Evolutionary conservation across 306 rosid genomes (phyloP).

Genomic region (Cyamopsis tetragonoloba): DNA sequence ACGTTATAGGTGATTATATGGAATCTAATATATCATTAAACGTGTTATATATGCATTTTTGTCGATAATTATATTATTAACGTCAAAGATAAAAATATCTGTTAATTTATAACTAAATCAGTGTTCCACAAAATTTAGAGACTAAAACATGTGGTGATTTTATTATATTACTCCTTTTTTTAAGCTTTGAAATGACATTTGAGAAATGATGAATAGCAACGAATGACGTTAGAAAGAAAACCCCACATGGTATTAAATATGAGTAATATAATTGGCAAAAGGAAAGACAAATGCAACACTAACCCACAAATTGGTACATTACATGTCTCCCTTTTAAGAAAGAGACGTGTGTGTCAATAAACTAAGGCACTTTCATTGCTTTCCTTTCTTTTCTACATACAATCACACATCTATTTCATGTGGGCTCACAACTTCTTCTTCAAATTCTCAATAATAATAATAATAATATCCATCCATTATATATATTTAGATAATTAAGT

Average conservation of each 20-base stretch:
- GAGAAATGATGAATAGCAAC: slow-evolving; percentile 23
- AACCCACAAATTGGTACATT: slow-evolving; percentile 32
- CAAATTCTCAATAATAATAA: no score
- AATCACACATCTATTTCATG: slow-evolving; percentile 66
- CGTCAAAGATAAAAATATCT: no score
- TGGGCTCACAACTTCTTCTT: slow-evolving; percentile 36
- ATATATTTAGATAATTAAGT: slow-evolving; percentile 29
- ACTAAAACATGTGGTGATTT: no score
- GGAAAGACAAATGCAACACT: slow-evolving; percentile 43
- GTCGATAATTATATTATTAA: no score
- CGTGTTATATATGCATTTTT: no score
- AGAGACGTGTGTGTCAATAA: slow-evolving; percentile 46
- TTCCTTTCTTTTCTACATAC: slow-evolving; percentile 43
- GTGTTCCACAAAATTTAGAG: no score
- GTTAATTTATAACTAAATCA: no score
- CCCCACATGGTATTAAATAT: background rate
- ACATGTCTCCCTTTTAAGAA: slow-evolving; percentile 37
- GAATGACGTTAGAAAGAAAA: background rate
- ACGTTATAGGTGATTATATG: no score
- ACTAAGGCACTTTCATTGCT: slow-evolving; percentile 40
- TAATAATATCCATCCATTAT: no score
- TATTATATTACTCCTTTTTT: no score
- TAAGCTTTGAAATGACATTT: slow-evolving; percentile 19
- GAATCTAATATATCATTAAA: no score
- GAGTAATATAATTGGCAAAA: slow-evolving; percentile 14